Evolutionary conservation across 305 asterid species (phyloP), one percentile per base, ranked within the genome.

Genomic region (Plantago coronopus): DNA sequence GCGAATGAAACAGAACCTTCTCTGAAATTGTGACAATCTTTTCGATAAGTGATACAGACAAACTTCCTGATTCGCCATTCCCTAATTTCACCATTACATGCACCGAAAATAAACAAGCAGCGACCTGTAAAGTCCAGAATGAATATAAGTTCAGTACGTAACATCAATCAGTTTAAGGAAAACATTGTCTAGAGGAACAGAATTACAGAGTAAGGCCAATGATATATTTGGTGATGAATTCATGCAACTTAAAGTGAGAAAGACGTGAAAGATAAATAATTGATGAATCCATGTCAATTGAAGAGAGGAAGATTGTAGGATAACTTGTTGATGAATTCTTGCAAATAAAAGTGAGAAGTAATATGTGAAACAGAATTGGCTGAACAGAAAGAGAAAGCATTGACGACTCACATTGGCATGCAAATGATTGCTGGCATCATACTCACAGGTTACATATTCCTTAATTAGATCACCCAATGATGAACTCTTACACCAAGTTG

Each of bases 1-100:
- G 25, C 15, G 55, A 46, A 61, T 59, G 58, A 64, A 22, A 53
- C 17, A 21, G 29, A 72, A 94, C 99, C 97, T 90, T 90, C 59
- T 78, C 79, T 29, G 82, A 81, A 78, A 94, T 65, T 7, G 67
- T 42, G 63, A 51, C 61, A 53, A 81, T 74, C 81, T 76, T 83
- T 72, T 77, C 95, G 58, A 75, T 72, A 11, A 94, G 81, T 50
- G 86, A 76, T 60, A 86, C 77, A 23, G 99, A 90, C 68, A 90
- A 71, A 74, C 94, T 86, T 65, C 97, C 95, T 57, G 64, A 71
- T 64, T 82, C 86, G 8, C 90, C 89, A 57, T 54, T 58, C 65
- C 79, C 80, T 70, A 87, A 73, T 77, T 85, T 94, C 69, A 68
- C 66, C 89, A 90, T 87, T 17, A 70, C 73, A 55, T 79, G 89